A percentile compares a stretch with the other conserved stretches of the same genome.
These are phyloP conservation scores for Haberlea rhodopensis DNA, from an alignment of 257 asterid genomes.

Conservation along the genomic window DNA sequence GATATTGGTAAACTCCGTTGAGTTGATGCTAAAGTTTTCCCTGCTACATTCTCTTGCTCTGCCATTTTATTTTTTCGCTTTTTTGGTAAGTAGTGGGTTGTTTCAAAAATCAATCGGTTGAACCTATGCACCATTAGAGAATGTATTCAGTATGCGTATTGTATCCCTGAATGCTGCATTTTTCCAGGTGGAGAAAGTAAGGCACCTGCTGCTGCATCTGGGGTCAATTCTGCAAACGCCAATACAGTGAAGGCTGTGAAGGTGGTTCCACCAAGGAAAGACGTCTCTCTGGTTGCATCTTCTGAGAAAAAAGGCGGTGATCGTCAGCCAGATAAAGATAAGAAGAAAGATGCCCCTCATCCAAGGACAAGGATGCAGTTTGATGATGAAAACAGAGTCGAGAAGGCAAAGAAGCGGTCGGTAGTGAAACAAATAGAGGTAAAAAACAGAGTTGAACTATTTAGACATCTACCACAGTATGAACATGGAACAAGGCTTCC, in stretches of 20 bases:
- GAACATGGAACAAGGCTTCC: conserved; percentile 64
- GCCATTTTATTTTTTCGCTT: not conserved
- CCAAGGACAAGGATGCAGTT: conserved; percentile 79
- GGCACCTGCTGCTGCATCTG: conserved; percentile 49
- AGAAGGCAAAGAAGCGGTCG: conserved; percentile 88
- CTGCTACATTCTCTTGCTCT: not conserved
- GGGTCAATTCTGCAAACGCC: conserved; percentile 41
- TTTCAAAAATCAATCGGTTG: too few relatives aligned
- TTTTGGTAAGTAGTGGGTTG: not conserved
- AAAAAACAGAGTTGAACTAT: conserved; percentile 81
- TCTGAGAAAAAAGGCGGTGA: conserved; percentile 65
- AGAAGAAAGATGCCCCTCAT: conserved; percentile 90
- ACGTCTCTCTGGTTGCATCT: conserved; percentile 53
- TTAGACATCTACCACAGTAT: conserved; percentile 89
- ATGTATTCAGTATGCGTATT: not conserved
- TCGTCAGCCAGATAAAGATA: conserved; percentile 78
- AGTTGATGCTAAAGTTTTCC: not conserved
- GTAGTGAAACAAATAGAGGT: conserved; percentile 87
- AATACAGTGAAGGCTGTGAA: conserved; percentile 55
- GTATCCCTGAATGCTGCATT: conserved; percentile 5
- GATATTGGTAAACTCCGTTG: not conserved
- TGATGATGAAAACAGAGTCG: conserved; percentile 86
- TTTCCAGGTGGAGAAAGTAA: conserved; percentile 60
- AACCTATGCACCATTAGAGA: not conserved
- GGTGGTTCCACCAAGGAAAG: conserved; percentile 62